phyloP scores from a whole-genome alignment of 805 yeast species.

The Zygosaccharomyces siamensis region DNA sequence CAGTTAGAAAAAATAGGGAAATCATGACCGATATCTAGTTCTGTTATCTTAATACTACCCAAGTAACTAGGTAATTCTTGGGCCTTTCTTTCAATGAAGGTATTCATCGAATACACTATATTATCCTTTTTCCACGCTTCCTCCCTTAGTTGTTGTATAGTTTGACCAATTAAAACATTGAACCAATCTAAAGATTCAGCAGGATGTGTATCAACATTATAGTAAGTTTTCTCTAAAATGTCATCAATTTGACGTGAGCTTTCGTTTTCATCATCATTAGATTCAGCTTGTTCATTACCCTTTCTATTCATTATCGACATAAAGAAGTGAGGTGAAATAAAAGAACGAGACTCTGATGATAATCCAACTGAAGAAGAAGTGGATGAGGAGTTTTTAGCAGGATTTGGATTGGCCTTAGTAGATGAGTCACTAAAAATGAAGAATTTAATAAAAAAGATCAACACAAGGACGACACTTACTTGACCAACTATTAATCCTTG shows the following conservation, averaged over 20 bases:
- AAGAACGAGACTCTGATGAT: constrained; percentile 13
- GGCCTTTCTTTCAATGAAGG: constrained; percentile 46
- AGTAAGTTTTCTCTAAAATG: constrained; percentile 85
- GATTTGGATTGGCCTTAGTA: constrained; percentile 34
- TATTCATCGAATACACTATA: constrained; percentile 72
- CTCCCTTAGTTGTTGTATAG: constrained; percentile 77
- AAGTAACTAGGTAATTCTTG: constrained; percentile 74
- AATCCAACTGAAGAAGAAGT: constrained; percentile 9
- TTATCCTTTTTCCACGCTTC: constrained; percentile 85
- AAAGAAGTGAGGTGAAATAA: constrained; percentile 14
- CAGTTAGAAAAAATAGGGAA: constrained; percentile 95
- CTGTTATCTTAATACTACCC: constrained; percentile 73
- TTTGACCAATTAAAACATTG: constrained; percentile 88
- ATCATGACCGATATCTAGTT: constrained; percentile 87
- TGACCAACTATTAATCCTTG: constrained; percentile 75
- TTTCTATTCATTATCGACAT: constrained; percentile 32
- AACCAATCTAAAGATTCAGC: constrained; percentile 97
- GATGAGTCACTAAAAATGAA: constrained; percentile 70
- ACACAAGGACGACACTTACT: constrained; percentile 58
- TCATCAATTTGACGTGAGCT: constrained; percentile 34
- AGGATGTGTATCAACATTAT: constrained; percentile 80
- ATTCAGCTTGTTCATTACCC: constrained; percentile 23
- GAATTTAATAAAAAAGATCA: constrained; percentile 63
- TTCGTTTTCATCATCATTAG: constrained; percentile 26
- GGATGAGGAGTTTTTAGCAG: constrained; percentile 20